These are phyloP conservation scores for Nemania sp. DNA, from an alignment of 2,329 filamentous ascomycete species.

Conservation along the genomic window DNA sequence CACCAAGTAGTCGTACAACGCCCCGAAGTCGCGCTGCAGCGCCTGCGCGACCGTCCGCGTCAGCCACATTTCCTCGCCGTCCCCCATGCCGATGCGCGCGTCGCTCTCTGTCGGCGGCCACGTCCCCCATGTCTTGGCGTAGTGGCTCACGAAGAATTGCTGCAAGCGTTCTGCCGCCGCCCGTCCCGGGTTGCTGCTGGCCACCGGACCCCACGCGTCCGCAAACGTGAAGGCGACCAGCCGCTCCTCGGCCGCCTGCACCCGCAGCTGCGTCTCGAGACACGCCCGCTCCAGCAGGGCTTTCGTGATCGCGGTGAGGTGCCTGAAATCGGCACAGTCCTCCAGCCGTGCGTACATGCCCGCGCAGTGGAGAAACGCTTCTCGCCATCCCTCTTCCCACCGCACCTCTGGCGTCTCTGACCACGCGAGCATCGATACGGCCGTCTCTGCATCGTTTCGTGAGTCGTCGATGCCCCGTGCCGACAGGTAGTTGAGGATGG, in stretches of 20 bases:
- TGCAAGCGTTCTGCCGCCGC: slow-evolving; percentile 62
- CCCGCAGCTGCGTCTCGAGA: slow-evolving; percentile 63
- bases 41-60: slow-evolving; percentile 59
- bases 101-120: slow-evolving; percentile 60
- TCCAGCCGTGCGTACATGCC: slow-evolving; percentile 64
- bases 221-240: slow-evolving; percentile 62
- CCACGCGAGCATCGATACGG: slow-evolving; percentile 66
- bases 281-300: slow-evolving; percentile 64
- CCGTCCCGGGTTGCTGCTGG: slow-evolving; percentile 46
- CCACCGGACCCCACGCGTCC: slow-evolving; percentile 59
- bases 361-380: slow-evolving; percentile 67
- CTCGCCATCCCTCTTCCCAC: slow-evolving; percentile 69
- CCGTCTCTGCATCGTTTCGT: slow-evolving; percentile 60
- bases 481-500: slow-evolving; percentile 64
- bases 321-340: slow-evolving; percentile 57
- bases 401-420: slow-evolving; percentile 63
- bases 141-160: slow-evolving; percentile 63
- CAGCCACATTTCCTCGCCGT: slow-evolving; percentile 60
- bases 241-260: slow-evolving; percentile 64
- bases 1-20: slow-evolving; percentile 71
- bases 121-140: slow-evolving; percentile 56
- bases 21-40: slow-evolving; percentile 68
- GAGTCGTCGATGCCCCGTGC: slow-evolving; percentile 66
- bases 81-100: slow-evolving; percentile 30
- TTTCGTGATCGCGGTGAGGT: slow-evolving; percentile 63